A percentile compares a stretch with the other conserved stretches of the same genome.
Conservation (phyloP, 2,329 filamentous ascomycete species). For the Arthroderma sp. region DNA sequence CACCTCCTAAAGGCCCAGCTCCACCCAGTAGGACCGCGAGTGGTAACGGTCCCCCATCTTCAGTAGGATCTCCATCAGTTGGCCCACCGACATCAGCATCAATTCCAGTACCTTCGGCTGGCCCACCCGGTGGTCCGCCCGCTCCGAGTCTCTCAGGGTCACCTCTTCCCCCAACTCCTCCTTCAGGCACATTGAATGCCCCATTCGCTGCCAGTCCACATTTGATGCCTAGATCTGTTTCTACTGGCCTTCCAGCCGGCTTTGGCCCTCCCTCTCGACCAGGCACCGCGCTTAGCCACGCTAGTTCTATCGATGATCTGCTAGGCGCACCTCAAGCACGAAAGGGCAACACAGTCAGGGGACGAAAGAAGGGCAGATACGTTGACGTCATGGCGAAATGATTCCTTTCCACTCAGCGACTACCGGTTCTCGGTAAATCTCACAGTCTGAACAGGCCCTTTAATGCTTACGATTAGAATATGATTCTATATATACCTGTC, state of each 20-base stretch:
- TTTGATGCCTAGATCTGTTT: constrained; percentile 22
- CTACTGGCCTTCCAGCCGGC: constrained; percentile 23
- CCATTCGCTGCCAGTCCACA: constrained; percentile 20
- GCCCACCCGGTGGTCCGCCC: constrained; percentile 1
- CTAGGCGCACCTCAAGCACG: constrained; percentile 60
- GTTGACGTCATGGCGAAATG: constrained; percentile 85
- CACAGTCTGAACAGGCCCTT: too few species aligned
- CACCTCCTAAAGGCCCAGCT: constrained; percentile 54
- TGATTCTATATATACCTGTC: too few species aligned
- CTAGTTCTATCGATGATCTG: constrained; percentile 90
- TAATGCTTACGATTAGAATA: too few species aligned
- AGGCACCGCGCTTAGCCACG: constrained; percentile 71
- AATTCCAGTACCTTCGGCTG: constrained; percentile 3
- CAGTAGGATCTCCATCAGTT: constrained; percentile 7
- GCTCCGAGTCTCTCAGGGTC: constrained; percentile 6
- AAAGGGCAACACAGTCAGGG: constrained; percentile 51
- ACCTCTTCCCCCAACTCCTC: constrained; percentile 13
- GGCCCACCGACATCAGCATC: constrained; percentile 10
- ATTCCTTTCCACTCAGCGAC: constrained; percentile 5
- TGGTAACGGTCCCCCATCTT: constrained; percentile 37
- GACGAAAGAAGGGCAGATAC: constrained; percentile 75
- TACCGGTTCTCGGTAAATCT: not conserved
- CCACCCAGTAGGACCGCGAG: constrained; percentile 42
- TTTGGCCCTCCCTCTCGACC: constrained; percentile 53
- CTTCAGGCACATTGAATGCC: constrained; percentile 11